Evolutionary conservation across 352 stramenopile genomes (phyloP).

Genomic region (Aphanomyces cochlioides): DNA sequence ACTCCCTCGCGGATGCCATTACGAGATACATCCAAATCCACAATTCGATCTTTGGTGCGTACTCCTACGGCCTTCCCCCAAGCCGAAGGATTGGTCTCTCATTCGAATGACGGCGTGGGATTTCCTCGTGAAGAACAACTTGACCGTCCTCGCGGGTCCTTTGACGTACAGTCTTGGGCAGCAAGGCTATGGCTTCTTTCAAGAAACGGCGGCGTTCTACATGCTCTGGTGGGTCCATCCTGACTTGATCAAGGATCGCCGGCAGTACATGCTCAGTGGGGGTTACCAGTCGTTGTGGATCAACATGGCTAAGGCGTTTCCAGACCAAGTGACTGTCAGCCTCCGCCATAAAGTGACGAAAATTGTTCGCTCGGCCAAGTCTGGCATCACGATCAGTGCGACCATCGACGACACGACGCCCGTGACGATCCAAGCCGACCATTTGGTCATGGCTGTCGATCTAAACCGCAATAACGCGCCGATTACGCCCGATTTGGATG

Average conservation of each 20-base stretch:
- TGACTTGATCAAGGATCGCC: not conserved
- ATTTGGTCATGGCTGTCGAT: not conserved
- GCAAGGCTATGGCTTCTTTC: not conserved
- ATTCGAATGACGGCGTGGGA: not conserved
- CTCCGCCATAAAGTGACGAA: not conserved
- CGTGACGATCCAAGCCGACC: not conserved
- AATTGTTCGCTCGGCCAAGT: not conserved
- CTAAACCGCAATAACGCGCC: not conserved
- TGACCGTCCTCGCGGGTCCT: not conserved
- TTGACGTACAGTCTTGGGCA: not conserved
- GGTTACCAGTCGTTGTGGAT: constrained; percentile 1
- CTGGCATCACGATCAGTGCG: not conserved
- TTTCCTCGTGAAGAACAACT: not conserved
- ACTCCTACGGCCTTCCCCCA: not conserved
- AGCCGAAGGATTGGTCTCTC: not conserved
- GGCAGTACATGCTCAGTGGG: not conserved
- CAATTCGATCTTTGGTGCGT: not conserved
- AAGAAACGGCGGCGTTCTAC: not conserved
- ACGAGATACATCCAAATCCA: not conserved
- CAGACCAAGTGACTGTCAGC: not conserved
- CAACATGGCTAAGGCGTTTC: not conserved
- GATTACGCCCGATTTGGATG: not conserved
- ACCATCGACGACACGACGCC: not conserved
- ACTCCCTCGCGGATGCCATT: no score
- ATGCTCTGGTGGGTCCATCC: constrained; percentile 12